Evolutionary conservation across 768 basidiomycete genomes (phyloP).

Genomic region (Megacollybia marginata): DNA sequence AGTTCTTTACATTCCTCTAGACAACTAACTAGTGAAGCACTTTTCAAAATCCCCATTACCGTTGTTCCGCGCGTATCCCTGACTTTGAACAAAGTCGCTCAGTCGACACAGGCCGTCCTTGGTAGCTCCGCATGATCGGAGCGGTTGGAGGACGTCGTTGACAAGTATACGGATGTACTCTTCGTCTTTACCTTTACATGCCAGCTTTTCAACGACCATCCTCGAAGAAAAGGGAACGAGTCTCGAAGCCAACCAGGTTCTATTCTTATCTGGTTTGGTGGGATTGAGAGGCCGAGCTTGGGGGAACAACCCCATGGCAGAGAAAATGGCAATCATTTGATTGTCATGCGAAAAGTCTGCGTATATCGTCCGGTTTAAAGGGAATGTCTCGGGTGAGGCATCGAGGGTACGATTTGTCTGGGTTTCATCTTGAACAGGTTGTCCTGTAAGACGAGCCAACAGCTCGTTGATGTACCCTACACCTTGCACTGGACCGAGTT

Average conservation of each 20-base stretch:
- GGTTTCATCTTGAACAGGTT: slow-evolving; percentile 58
- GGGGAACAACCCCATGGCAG: slow-evolving; percentile 48
- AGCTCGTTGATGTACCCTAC: slow-evolving; percentile 88
- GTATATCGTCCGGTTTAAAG: slow-evolving; percentile 56
- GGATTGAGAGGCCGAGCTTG: slow-evolving; percentile 29
- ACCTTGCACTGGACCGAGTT: slow-evolving; percentile 69
- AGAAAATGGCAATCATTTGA: slow-evolving; percentile 73
- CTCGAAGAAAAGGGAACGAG: slow-evolving; percentile 72
- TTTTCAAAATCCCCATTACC: slow-evolving; percentile 44
- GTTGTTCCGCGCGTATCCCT: slow-evolving; percentile 56
- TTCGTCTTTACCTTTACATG: slow-evolving; percentile 27
- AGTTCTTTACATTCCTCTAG: not conserved
- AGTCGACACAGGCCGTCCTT: slow-evolving; percentile 57
- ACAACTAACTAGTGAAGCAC: not conserved
- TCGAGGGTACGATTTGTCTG: slow-evolving; percentile 75
- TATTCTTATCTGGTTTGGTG: slow-evolving; percentile 7
- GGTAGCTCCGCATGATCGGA: slow-evolving; percentile 45
- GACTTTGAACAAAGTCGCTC: slow-evolving; percentile 60
- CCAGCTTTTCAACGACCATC: slow-evolving; percentile 68
- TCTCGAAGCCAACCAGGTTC: slow-evolving; percentile 47
- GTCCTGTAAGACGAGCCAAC: slow-evolving; percentile 67
- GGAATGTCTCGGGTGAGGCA: slow-evolving; percentile 57
- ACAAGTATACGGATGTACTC: slow-evolving; percentile 70
- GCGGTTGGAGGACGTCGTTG: slow-evolving; percentile 62
- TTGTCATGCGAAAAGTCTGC: slow-evolving; percentile 87